phyloP scores from a whole-genome alignment of 2,329 filamentous ascomycete species.

The Alternaria brassicae region DNA sequence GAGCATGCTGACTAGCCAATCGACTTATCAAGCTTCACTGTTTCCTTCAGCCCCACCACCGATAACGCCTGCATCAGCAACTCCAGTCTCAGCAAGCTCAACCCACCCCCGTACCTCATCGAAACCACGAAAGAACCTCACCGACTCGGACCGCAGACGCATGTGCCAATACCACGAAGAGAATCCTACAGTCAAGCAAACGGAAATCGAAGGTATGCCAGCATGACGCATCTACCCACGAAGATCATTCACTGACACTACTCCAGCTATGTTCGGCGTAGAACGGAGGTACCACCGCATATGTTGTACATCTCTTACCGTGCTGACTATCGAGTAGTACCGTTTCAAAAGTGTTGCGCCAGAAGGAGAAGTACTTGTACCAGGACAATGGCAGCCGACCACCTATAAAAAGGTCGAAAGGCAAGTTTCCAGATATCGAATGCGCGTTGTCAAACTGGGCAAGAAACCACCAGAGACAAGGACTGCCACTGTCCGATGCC shows the following conservation, averaged over 20 bases:
- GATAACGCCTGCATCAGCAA: slow-evolving; percentile 49
- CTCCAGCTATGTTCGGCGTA: slow-evolving; percentile 83
- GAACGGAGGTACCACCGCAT: slow-evolving; percentile 79
- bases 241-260: slow-evolving; percentile 39
- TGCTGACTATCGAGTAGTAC: slow-evolving; percentile 67
- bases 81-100: slow-evolving; percentile 50
- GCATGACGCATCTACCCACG: slow-evolving; percentile 24
- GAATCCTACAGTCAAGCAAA: slow-evolving; percentile 89
- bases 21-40: slow-evolving; percentile 49
- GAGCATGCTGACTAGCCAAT: slow-evolving; percentile 54
- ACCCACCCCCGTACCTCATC: slow-evolving; percentile 55
- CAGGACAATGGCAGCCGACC: slow-evolving; percentile 80
- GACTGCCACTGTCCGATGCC: slow-evolving; percentile 76
- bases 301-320: slow-evolving; percentile 11
- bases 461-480: slow-evolving; percentile 78
- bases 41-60: slow-evolving; percentile 49
- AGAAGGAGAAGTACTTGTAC: slow-evolving; percentile 93
- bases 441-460: slow-evolving; percentile 88
- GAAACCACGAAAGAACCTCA: slow-evolving; percentile 84
- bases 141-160: slow-evolving; percentile 83
- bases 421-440: slow-evolving; percentile 89
- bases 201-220: slow-evolving; percentile 83
- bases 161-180: slow-evolving; percentile 97
- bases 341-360: slow-evolving; percentile 94
- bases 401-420: slow-evolving; percentile 79